Base-by-base conservation (phyloP, 2,329 filamentous ascomycete genomes). In the Byssothecium circinans region DNA sequence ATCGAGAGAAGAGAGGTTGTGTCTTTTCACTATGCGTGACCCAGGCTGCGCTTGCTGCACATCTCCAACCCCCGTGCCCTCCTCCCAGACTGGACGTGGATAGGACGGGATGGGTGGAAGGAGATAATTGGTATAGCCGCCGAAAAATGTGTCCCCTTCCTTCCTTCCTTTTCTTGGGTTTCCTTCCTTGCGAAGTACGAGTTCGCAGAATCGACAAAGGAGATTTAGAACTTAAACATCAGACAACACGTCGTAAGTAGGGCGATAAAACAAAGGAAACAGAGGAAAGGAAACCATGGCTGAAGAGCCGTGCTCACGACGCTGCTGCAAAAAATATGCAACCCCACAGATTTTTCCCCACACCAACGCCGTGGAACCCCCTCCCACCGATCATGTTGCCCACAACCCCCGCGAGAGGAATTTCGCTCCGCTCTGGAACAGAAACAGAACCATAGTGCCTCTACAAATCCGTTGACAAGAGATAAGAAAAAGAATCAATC, bases 291-390 rank as follows among this genome's bases (percentile, higher is more conserved):
- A 41, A 53, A 50, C 17, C n/a, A 57, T 60, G 58, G 58, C 66
- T 69, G 64, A 67, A 53, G 59, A 67, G 64, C 67, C 60, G n/a
- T 17, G 23, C 14, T 43, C 40, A 41, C n/a, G 34, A 53, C 52
- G 49, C 47, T 55, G 43, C 51, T 47, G 43, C 37, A 25, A 25
- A 25, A 5, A 25, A n/a, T n/a, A n/a, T n/a, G n/a, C n/a, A n/a
- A n/a, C n/a, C n/a, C n/a, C n/a, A n/a, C n/a, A n/a, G n/a, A n/a
- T n/a, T n/a, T n/a, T n/a, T n/a, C n/a, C n/a, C n/a, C n/a, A n/a
- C n/a, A n/a, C n/a, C n/a, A n/a, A n/a, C n/a, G n/a, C n/a, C n/a
- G n/a, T n/a, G n/a, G n/a, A n/a, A n/a, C n/a, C n/a, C n/a, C n/a
- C n/a, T n/a, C n/a, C n/a, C n/a, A n/a, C n/a, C n/a, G n/a, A n/a